These are phyloP conservation scores for Gossypium herbaceum DNA, from an alignment of 345 rosid genomes.

Conservation along the genomic window DNA sequence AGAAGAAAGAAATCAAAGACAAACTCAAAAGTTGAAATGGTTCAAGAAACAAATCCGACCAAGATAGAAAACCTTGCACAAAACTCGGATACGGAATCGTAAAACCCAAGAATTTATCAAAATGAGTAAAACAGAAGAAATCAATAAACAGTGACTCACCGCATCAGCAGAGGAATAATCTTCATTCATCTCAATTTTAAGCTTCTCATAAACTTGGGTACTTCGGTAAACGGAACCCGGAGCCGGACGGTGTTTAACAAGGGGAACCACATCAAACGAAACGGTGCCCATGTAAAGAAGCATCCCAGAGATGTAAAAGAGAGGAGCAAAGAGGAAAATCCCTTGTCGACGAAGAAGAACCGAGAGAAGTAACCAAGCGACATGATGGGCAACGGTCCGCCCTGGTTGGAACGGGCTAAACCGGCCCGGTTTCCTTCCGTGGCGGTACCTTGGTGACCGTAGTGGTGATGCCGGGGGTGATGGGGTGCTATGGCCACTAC, in stretches of 20 bases:
- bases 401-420: conserved; percentile 47
- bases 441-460: conserved; percentile 87
- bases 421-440: conserved; percentile 54
- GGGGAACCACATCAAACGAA: conserved; percentile 72
- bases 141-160: conserved; percentile 37
- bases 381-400: conserved; percentile 64
- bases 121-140: neutral
- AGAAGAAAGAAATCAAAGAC: neutral
- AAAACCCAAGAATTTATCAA: neutral
- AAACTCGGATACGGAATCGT: neutral
- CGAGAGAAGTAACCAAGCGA: conserved; percentile 80
- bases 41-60: conserved; percentile 1
- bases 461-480: conserved; percentile 91
- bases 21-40: neutral
- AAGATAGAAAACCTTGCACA: neutral
- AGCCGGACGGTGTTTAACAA: conserved; percentile 54
- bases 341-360: conserved; percentile 92
- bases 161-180: conserved; percentile 94
- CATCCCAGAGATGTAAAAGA: conserved; percentile 90
- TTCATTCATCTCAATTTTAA: conserved; percentile 78
- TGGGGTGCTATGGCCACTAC: conserved; percentile 95
- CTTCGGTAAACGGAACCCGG: conserved; percentile 91
- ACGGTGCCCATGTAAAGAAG: conserved; percentile 91
- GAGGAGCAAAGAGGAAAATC: conserved; percentile 87
- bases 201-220: conserved; percentile 82